Percentiles rank a stretch among this genome's conserved stretches.
Conservation (phyloP, 2,329 filamentous ascomycete genomes). For the Paramyrothecium roridum region DNA sequence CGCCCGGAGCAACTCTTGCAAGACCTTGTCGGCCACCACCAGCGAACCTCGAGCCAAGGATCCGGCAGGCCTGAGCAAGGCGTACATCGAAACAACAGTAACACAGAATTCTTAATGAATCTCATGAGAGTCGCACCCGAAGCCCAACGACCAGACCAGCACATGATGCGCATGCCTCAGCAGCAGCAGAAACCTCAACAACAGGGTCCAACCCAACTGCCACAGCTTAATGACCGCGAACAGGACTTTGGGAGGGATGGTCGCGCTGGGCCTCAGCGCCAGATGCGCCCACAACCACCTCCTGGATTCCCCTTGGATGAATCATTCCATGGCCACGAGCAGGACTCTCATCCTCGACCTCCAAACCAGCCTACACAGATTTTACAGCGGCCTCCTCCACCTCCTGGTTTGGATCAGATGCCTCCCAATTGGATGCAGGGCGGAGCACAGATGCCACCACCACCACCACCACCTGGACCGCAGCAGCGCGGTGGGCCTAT, state of each 20-base stretch:
- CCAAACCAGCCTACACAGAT: slow-evolving; percentile 59
- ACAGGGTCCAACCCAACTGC: slow-evolving; percentile 20
- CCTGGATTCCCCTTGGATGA: slow-evolving; percentile 53
- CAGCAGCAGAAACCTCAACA: slow-evolving; percentile 25
- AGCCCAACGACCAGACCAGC: slow-evolving; percentile 45
- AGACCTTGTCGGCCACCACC: slow-evolving; percentile 58
- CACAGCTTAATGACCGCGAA: slow-evolving; percentile 46
- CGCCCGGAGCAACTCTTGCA: slow-evolving; percentile 60
- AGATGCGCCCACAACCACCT: slow-evolving; percentile 42
- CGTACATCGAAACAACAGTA: slow-evolving; percentile 50
- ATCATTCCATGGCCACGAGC: slow-evolving; percentile 45
- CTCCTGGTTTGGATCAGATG: slow-evolving; percentile 59
- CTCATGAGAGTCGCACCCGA: slow-evolving; percentile 64
- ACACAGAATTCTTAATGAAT: slow-evolving; percentile 82
- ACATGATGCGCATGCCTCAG: slow-evolving; percentile 50
- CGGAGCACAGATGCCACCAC: slow-evolving; percentile 40
- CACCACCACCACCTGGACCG: slow-evolving; percentile 23
- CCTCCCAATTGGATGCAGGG: slow-evolving; percentile 52
- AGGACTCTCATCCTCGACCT: slow-evolving; percentile 35
- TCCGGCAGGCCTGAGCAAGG: slow-evolving; percentile 42
- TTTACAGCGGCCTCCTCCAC: slow-evolving; percentile 58
- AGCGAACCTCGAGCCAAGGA: slow-evolving; percentile 50
- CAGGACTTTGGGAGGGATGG: slow-evolving; percentile 37
- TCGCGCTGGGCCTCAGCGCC: slow-evolving; percentile 29
- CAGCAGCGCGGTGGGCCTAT: slow-evolving; percentile 43